Evolutionary conservation across 2,329 filamentous ascomycete species (phyloP).

Genomic region (Metarhizium anisopliae): DNA sequence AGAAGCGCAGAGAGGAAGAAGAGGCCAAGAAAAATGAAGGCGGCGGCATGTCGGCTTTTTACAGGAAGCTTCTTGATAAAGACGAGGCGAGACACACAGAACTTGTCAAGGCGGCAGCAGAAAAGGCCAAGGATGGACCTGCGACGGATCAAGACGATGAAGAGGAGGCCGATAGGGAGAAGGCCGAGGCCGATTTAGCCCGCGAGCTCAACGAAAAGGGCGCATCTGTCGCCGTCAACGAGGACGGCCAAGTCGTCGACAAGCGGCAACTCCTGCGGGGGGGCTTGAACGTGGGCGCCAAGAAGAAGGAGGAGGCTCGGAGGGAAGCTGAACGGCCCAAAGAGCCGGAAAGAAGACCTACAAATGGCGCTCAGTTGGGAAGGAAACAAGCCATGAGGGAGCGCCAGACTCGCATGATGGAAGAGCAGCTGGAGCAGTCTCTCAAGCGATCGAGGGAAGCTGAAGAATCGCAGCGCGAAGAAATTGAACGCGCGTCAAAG

Average conservation of each 20-base stretch:
- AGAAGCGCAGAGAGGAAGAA: conserved; percentile 55
- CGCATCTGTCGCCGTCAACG: conserved; percentile 60
- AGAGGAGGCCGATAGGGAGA: conserved; percentile 38
- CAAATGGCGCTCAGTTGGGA: conserved; percentile 32
- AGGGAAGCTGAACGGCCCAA: conserved; percentile 14
- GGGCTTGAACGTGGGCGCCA: conserved; percentile 63
- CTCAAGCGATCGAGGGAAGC: conserved; percentile 65
- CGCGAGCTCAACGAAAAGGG: conserved; percentile 56
- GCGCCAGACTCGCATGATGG: conserved; percentile 70
- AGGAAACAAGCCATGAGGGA: conserved; percentile 62
- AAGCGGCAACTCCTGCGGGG: conserved; percentile 71
- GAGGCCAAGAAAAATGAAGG: conserved; percentile 53
- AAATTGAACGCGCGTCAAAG: conserved; percentile 59
- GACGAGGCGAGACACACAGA: conserved; percentile 63
- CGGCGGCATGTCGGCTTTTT: conserved; percentile 71
- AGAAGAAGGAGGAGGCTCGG: conserved; percentile 41
- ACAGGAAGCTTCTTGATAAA: conserved; percentile 62
- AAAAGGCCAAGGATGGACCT: conserved; percentile 34
- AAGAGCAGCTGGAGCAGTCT: conserved; percentile 64
- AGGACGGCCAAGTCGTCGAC: conserved; percentile 76
- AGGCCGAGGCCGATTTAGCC: conserved; percentile 55
- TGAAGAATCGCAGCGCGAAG: conserved; percentile 52
- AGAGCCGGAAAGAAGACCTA: conserved; percentile 24
- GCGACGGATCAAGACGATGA: conserved; percentile 17
- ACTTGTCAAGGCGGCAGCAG: conserved; percentile 57